Evolutionary conservation across 2,329 filamentous ascomycete species (phyloP), one percentile per base, ranked within the genome.

Genomic region (Talaromyces amestolkiae): DNA sequence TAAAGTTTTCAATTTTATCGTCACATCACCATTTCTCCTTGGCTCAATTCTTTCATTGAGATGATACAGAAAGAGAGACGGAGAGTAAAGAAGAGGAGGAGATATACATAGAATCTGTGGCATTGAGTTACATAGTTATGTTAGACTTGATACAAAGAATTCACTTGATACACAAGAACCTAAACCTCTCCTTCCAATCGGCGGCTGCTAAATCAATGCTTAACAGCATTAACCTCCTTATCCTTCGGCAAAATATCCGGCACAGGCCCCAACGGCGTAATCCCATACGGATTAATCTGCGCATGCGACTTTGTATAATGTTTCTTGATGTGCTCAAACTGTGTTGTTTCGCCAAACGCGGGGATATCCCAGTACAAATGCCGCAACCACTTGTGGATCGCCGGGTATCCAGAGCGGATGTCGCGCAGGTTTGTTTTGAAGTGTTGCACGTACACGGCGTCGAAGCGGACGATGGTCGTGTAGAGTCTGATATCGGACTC

Each of bases 241-340:
- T 90, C 90, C 71, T 91, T 80, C 4, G 85, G 86, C 78, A 97
- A 72, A 68, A 99, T 90, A 79, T 96, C 85, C 45, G 93, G 93
- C 73, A 92, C 71, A 5, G 95, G 94, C 0, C 94, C 94, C 17
- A 96, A 75, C 0, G 94, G 93, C 27, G 92, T 94, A 74, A 99
- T 96, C 45, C 83, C 79, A 75, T 83, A 84, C 56, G 74, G 85
- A 74, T 89, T 89, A 70, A 89, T 89, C 78, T 89, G 87, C 69
- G 76, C 80, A 76, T 89, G 87, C 69, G 84, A 87, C 80, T 86
- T 87, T 2, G 87, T 89, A 74, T 89, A 89, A 72, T 89, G 87
- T 53, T 85, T 90, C 86, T 96, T 97, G 82, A 98, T 98, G 80
- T 99, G 95, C 77, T 96, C 87, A 76, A 96, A 97, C 77, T 97